phyloP scores from a whole-genome alignment of 1,284 basidiomycete species.

The Cryptococcus jaspeensis region DNA sequence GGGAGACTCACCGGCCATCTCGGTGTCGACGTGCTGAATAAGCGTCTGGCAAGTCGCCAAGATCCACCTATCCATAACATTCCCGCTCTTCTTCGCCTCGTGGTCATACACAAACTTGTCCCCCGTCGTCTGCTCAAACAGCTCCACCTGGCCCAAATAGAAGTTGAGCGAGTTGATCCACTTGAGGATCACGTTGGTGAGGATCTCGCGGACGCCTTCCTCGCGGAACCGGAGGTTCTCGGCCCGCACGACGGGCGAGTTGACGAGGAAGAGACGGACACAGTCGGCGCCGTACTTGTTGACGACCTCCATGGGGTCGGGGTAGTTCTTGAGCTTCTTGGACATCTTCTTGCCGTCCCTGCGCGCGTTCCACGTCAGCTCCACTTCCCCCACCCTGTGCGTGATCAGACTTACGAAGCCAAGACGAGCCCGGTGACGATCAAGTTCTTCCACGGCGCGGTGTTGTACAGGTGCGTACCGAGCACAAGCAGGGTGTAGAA shows the following conservation, averaged over 20 bases:
- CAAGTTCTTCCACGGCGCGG: constrained; percentile 97
- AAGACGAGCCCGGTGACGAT: constrained; percentile 95
- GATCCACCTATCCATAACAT: constrained; percentile 99
- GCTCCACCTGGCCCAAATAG: constrained; percentile 91
- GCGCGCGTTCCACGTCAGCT: not conserved
- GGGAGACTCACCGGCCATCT: constrained; percentile 72
- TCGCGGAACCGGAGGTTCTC: constrained; percentile 98
- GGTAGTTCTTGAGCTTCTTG: constrained; percentile 96
- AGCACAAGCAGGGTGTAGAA: constrained; percentile 98
- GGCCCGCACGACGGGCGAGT: constrained; percentile 96
- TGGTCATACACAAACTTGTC: constrained; percentile 84
- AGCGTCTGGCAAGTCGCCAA: constrained; percentile 95
- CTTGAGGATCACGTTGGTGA: constrained; percentile 92
- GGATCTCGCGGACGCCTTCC: constrained; percentile 94
- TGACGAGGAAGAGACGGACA: constrained; percentile 96
- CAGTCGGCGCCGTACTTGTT: constrained; percentile 94
- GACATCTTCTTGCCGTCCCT: constrained; percentile 99
- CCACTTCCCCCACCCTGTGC: not conserved
- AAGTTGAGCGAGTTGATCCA: constrained; percentile 99
- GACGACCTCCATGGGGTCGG: constrained; percentile 92
- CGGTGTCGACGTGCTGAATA: constrained; percentile 84
- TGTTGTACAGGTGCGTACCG: constrained; percentile 89
- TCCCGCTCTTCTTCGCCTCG: constrained; percentile 77
- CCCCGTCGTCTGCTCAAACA: constrained; percentile 79
- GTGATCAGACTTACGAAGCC: constrained; percentile 65